These are phyloP conservation scores for Escovopsis sp. DNA, from an alignment of 2,329 filamentous ascomycete genomes.

Conservation along the genomic window DNA sequence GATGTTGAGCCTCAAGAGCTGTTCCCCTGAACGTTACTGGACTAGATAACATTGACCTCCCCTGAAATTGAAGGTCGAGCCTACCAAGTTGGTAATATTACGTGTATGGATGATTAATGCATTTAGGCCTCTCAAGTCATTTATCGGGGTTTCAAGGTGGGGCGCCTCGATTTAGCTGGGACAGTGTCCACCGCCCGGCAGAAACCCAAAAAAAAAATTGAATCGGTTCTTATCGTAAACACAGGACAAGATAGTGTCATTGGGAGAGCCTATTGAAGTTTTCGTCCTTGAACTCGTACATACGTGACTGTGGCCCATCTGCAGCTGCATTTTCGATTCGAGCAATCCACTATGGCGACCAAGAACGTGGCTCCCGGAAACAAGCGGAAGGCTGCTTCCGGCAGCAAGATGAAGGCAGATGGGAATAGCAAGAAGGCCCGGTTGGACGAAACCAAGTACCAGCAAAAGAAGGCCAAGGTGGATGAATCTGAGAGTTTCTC, in stretches of 20 bases:
- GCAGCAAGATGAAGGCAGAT: slow-evolving; percentile 27
- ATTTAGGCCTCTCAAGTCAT: no score
- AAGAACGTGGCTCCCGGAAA: slow-evolving; percentile 31
- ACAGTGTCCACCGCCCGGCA: slow-evolving; percentile 21
- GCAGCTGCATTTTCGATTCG: slow-evolving; percentile 3
- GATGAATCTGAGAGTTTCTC: slow-evolving; percentile 31
- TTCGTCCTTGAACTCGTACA: background rate
- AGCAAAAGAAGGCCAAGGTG: slow-evolving; percentile 19
- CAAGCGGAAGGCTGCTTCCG: slow-evolving; percentile 41
- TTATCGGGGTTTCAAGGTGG: no score
- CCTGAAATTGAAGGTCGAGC: no score
- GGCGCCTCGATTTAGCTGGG: no score
- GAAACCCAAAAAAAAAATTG: slow-evolving; percentile 16
- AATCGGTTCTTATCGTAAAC: slow-evolving; percentile 6
- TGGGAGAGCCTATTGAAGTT: background rate
- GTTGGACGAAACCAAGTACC: slow-evolving; percentile 11
- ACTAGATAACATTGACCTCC: no score
- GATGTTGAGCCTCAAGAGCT: no score
- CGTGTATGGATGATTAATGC: no score
- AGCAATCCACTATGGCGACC: slow-evolving; percentile 27
- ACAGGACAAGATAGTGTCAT: slow-evolving; percentile 3
- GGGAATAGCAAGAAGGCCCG: slow-evolving; percentile 37
- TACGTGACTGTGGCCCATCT: slow-evolving; percentile 4
- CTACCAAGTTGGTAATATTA: no score
- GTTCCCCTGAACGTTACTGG: no score